Conservation (phyloP, 2,329 filamentous ascomycete genomes). For the Westerdykella sp. region DNA sequence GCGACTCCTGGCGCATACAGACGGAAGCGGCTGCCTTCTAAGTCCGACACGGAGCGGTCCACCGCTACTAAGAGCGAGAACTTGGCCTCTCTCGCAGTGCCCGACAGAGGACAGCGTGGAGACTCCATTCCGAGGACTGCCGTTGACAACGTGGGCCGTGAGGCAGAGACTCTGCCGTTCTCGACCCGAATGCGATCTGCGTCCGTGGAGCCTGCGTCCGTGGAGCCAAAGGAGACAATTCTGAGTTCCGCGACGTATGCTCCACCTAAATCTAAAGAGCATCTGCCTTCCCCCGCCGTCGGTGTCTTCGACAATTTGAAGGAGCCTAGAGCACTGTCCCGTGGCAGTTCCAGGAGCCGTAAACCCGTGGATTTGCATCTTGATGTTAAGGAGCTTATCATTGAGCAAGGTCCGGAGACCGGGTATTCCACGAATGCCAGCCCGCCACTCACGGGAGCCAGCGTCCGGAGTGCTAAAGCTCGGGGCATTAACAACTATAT, state of each 20-base stretch:
- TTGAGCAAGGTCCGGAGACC: conserved; percentile 27
- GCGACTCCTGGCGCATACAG: conserved; percentile 59
- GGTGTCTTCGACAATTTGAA: conserved; percentile 59
- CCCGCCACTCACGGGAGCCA: conserved; percentile 42
- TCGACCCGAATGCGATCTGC: conserved; percentile 24
- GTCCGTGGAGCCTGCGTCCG: conserved; percentile 40
- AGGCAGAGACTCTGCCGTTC: conserved; percentile 38
- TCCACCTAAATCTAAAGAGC: conserved; percentile 22
- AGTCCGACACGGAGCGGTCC: conserved; percentile 25
- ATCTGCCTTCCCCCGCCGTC: conserved; percentile 60
- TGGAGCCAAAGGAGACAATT: conserved; percentile 51
- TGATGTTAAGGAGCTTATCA: conserved; percentile 41
- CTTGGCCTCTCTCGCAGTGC: conserved; percentile 31
- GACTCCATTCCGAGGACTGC: conserved; percentile 29
- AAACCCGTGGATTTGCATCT: conserved; percentile 66
- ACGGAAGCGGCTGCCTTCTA: conserved; percentile 57
- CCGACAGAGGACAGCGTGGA: conserved; percentile 28
- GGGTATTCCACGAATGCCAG: conserved; percentile 49
- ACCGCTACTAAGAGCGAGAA: conserved; percentile 26
- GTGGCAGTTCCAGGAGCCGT: conserved; percentile 68
- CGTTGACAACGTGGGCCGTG: conserved; percentile 35
- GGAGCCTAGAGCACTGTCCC: conserved; percentile 55
- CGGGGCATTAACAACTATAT: conserved; percentile 78
- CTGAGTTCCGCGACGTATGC: conserved; percentile 34
- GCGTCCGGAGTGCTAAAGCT: conserved; percentile 52